Evolutionary conservation across 306 rosid species (phyloP), one percentile per base, ranked within the genome.

Genomic region (Lagenaria siceraria): DNA sequence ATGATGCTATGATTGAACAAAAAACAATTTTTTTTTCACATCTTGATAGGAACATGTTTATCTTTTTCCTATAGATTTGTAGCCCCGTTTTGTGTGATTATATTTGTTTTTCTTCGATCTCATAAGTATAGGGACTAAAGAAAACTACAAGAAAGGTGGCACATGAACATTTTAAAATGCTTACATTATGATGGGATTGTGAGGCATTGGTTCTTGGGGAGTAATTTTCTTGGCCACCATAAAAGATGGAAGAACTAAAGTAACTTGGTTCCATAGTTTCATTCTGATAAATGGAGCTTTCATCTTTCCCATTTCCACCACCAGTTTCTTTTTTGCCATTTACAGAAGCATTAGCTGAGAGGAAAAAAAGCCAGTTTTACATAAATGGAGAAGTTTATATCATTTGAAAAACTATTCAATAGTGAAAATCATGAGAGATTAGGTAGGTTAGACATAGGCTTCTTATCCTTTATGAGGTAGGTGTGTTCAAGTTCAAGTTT

Each of bases 211-310:
- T 63, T 76, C 76, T 87, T 4, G 93, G 84, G 79, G 90, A 84
- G 85, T 89, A 91, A 80, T 86, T 89, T 83, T 91, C 97, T 87
- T 88, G 98, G 82, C 96, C 97, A 62, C 97, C 97, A 83, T 93
- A 93, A 79, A 86, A 80, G 85, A 93, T 91, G 36, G 97, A 93
- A 68, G 97, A 91, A 83, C 89, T 89, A 63, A 79, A 88, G 82
- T 81, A 85, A 83, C 87, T 83, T 2, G 92, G 93, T 51, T 87
- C 93, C 83, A 62, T 80, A 24, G 74, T 58, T 85, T 85, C 89
- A 77, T 84, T 87, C 84, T 82, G 86, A 86, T 87, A 83, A 24
- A 70, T 83, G 75, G 80, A 81, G 55, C 83, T 64, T 51, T 7
- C 76, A 76, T 78, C 83, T 76, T 83, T 84, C 78, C 84, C 84